Percentiles rank a stretch among this genome's conserved stretches.
Conservation (phyloP, 495 filamentous ascomycete species). For the Hyaloscypha hepaticicola region DNA sequence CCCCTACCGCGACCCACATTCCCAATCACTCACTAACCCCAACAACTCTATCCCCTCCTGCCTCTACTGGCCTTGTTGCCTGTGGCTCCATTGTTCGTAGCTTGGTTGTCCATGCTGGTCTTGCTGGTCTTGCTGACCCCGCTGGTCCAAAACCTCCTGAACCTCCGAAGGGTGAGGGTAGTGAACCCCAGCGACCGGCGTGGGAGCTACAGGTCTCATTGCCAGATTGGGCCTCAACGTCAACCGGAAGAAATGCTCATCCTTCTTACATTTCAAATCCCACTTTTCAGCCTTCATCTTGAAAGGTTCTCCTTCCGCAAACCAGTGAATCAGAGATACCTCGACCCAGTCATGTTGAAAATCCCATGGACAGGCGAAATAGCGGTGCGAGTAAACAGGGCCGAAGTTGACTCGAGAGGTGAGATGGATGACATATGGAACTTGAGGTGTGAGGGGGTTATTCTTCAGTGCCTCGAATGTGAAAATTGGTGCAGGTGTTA, state of each 20-base stretch:
- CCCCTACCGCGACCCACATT: neutral
- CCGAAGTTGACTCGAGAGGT: slow-evolving; percentile 28
- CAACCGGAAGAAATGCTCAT: slow-evolving; percentile 29
- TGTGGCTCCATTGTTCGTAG: too few relatives aligned
- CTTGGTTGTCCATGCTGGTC: too few relatives aligned
- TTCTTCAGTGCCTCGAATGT: slow-evolving; percentile 16
- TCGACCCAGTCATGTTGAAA: slow-evolving; percentile 28
- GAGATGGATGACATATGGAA: slow-evolving; percentile 25
- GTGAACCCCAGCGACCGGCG: neutral
- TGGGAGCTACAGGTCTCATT: slow-evolving; percentile 14
- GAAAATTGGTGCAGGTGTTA: slow-evolving; percentile 10
- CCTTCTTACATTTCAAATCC: slow-evolving; percentile 27
- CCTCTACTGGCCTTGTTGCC: too few relatives aligned
- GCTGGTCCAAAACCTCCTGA: too few relatives aligned
- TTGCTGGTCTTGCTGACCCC: too few relatives aligned
- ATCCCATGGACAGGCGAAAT: slow-evolving; percentile 23
- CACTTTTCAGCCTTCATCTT: slow-evolving; percentile 24
- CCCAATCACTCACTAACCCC: neutral
- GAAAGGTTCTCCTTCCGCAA: slow-evolving; percentile 23
- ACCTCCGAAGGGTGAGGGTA: neutral
- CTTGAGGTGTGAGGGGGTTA: slow-evolving; percentile 22
- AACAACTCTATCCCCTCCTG: neutral
- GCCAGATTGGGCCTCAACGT: slow-evolving; percentile 27
- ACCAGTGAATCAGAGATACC: slow-evolving; percentile 25
- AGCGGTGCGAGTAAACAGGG: slow-evolving; percentile 28